These are phyloP conservation scores for Mucor indicus DNA, from an alignment of 371 early-diverging fungal genomes.

Conservation along the genomic window DNA sequence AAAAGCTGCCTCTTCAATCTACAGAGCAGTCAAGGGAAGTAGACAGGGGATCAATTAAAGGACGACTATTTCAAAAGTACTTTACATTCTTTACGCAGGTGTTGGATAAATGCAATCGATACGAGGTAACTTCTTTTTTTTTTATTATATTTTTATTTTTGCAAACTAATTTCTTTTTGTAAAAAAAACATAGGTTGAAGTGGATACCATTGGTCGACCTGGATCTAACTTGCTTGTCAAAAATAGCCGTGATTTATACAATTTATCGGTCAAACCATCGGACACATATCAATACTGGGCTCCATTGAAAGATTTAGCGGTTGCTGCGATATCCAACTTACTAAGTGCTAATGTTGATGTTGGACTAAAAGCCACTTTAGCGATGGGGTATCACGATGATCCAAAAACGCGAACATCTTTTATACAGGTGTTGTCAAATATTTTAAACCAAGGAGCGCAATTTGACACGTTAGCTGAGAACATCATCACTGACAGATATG, in stretches of 20 bases:
- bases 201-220: no score
- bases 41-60: slow-evolving; percentile 61
- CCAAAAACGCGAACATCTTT: slow-evolving; percentile 82
- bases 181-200: no score
- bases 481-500: slow-evolving; percentile 64
- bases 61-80: slow-evolving; percentile 77
- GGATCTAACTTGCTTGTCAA: no score
- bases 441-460: slow-evolving; percentile 81
- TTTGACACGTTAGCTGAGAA: slow-evolving; percentile 79
- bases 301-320: slow-evolving; percentile 75
- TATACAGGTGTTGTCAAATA: slow-evolving; percentile 86
- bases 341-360: slow-evolving; percentile 89
- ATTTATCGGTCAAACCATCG: slow-evolving; percentile 13
- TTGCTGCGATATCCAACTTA: slow-evolving; percentile 82
- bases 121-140: slow-evolving; percentile 32
- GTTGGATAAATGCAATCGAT: slow-evolving; percentile 74
- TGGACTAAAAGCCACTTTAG: slow-evolving; percentile 80
- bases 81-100: slow-evolving; percentile 83
- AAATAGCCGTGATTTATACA: no score
- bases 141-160: no score
- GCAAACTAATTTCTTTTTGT: no score
- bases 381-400: slow-evolving; percentile 92
- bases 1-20: slow-evolving; percentile 77
- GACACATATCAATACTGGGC: slow-evolving; percentile 62
- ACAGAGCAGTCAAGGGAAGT: slow-evolving; percentile 56